phyloP scores from a whole-genome alignment of 139 green algal species.

The Dunaliella primolecta region DNA sequence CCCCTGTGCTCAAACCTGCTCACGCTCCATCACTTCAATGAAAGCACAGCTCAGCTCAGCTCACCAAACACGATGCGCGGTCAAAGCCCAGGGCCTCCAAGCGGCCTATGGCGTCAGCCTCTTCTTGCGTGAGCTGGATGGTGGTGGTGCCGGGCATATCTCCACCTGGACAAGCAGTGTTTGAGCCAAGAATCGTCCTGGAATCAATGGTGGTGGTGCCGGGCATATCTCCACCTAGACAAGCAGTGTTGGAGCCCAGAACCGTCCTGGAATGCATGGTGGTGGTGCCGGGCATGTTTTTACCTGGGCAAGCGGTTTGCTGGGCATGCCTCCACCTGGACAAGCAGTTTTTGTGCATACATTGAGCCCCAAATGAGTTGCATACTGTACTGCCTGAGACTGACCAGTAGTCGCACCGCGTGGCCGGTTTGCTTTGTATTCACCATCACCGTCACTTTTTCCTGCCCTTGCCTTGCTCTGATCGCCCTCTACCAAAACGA shows the following conservation, averaged over 20 bases:
- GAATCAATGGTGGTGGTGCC: constrained; percentile 30
- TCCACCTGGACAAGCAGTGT: constrained; percentile 24
- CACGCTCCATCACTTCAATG: too few species aligned
- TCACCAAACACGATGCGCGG: constrained; percentile 56
- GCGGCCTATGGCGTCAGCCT: constrained; percentile 72
- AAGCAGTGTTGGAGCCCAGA: constrained; percentile 25
- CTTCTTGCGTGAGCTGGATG: constrained; percentile 74
- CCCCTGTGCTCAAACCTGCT: too few species aligned
- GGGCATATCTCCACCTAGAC: constrained; percentile 6
- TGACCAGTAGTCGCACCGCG: too few species aligned
- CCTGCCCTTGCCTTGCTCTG: too few species aligned
- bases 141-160: neutral
- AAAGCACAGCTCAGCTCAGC: too few species aligned
- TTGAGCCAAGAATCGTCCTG: constrained; percentile 14
- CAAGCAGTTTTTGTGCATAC: too few species aligned
- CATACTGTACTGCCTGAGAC: too few species aligned
- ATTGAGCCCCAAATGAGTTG: too few species aligned
- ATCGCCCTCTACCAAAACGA: too few species aligned
- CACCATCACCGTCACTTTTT: too few species aligned
- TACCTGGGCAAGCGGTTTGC: constrained; percentile 20
- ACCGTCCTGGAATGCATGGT: constrained; percentile 33
- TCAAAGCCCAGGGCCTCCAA: constrained; percentile 90
- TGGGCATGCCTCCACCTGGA: constrained; percentile 6
- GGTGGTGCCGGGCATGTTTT: neutral
- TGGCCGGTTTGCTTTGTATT: too few species aligned